Evolutionary conservation across 129 eudicot genomes (phyloP).

Genomic region (Escallonia rubra): DNA sequence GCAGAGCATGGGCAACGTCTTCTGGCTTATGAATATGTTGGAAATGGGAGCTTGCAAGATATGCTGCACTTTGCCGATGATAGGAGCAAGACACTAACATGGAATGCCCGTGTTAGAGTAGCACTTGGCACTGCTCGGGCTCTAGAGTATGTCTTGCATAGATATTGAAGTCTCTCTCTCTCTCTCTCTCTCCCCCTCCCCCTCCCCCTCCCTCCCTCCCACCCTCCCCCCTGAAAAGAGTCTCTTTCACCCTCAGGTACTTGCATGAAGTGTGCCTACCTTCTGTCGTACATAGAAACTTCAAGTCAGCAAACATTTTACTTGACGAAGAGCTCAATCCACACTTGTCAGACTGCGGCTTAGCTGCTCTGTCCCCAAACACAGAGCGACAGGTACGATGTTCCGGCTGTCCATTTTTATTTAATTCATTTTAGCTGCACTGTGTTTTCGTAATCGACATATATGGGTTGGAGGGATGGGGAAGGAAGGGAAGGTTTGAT

Average conservation of each 20-base stretch:
- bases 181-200: neutral
- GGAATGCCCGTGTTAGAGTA: conserved; percentile 97
- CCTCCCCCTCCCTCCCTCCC: neutral
- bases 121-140: conserved; percentile 99
- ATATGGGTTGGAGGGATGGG: too few relatives aligned
- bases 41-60: conserved; percentile 91
- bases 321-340: conserved; percentile 97
- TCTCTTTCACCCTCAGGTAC: conserved; percentile 46
- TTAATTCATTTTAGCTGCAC: neutral
- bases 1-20: conserved; percentile 97
- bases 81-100: conserved; percentile 58
- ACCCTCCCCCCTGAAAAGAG: conserved; percentile 1
- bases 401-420: conserved; percentile 1
- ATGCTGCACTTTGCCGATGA: conserved; percentile 86
- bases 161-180: neutral
- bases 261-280: conserved; percentile 99
- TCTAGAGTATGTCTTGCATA: conserved; percentile 62
- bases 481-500: too few relatives aligned
- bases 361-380: conserved; percentile 89
- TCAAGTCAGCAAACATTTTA: conserved; percentile 87
- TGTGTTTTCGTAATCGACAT: too few relatives aligned
- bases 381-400: conserved; percentile 79
- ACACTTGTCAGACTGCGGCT: conserved; percentile 88
- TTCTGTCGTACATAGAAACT: conserved; percentile 96
- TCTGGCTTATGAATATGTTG: conserved; percentile 77